These are phyloP conservation scores for Auricularia heimuer DNA, from an alignment of 768 basidiomycete genomes.

Conservation along the genomic window DNA sequence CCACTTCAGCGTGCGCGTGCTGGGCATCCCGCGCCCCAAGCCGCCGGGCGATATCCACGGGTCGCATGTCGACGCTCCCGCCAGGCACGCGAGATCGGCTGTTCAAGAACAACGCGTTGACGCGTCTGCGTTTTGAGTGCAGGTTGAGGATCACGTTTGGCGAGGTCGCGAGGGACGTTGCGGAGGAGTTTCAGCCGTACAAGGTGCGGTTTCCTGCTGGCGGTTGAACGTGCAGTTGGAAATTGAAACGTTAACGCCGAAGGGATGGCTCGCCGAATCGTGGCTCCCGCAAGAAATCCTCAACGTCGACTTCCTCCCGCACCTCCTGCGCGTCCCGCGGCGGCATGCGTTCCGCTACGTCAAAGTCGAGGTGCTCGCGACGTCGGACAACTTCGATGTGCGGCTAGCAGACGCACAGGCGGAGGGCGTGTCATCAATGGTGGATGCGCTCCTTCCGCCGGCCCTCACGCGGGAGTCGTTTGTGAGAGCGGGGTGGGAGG, in stretches of 20 bases:
- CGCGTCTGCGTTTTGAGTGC: background rate
- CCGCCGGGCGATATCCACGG: background rate
- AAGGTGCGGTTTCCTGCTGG: background rate
- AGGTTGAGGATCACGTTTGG: background rate
- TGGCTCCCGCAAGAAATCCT: constrained; percentile 2
- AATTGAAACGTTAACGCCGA: no score
- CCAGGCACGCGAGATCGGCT: background rate
- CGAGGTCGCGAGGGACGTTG: background rate
- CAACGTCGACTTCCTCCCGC: background rate
- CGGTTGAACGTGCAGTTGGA: no score
- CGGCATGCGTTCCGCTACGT: constrained; percentile 4
- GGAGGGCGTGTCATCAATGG: background rate
- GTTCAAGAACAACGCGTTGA: background rate
- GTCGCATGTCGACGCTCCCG: background rate
- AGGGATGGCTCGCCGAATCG: constrained; percentile 1
- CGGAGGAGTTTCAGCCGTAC: background rate
- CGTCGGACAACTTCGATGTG: background rate
- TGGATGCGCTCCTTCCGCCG: background rate
- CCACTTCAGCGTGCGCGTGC: background rate
- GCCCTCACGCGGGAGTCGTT: background rate
- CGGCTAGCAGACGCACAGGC: background rate
- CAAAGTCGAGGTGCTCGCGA: constrained; percentile 1
- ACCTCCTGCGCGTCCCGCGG: background rate
- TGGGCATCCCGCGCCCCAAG: background rate
- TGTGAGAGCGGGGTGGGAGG: background rate